These are phyloP conservation scores for Massarina eburnea DNA, from an alignment of 2,329 filamentous ascomycete genomes.

Conservation along the genomic window DNA sequence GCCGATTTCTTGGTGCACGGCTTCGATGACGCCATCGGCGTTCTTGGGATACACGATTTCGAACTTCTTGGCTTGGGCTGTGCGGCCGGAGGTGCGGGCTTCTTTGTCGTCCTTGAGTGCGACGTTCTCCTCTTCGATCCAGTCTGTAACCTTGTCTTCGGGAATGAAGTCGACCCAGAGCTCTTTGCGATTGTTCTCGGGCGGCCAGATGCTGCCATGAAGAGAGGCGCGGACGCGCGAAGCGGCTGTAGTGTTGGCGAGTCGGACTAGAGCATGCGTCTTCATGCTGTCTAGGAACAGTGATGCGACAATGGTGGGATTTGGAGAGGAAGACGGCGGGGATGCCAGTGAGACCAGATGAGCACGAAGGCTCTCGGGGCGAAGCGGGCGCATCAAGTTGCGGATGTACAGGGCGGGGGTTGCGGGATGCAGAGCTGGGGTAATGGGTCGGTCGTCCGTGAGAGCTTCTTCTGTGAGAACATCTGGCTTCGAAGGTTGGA, in stretches of 20 bases:
- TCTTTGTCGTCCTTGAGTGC: conserved; percentile 32
- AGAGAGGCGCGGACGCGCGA: conserved; percentile 73
- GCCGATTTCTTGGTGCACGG: conserved; percentile 39
- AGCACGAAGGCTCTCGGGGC: conserved; percentile 64
- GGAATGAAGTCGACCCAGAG: conserved; percentile 92
- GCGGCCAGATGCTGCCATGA: conserved; percentile 81
- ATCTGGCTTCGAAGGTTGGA: conserved; percentile 18
- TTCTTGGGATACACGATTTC: conserved; percentile 34
- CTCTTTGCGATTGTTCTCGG: conserved; percentile 79
- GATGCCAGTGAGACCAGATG: conserved; percentile 72
- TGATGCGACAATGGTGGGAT: conserved; percentile 60
- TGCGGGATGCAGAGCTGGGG: conserved; percentile 45
- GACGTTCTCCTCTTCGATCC: conserved; percentile 61
- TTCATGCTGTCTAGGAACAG: conserved; percentile 84
- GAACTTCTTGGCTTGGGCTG: conserved; percentile 27
- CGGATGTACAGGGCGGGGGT: conserved; percentile 72
- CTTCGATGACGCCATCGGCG: conserved; percentile 17
- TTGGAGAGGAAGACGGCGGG: conserved; percentile 52
- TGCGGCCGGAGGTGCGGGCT: conserved; percentile 20
- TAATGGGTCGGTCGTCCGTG: conserved; percentile 33
- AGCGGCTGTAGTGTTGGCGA: conserved; percentile 69
- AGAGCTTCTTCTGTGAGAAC: conserved; percentile 16
- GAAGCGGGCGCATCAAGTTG: conserved; percentile 85
- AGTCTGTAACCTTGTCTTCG: conserved; percentile 68
- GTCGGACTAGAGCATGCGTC: conserved; percentile 82